Evolutionary conservation across 1,284 basidiomycete species (phyloP).

Genomic region (Ustilago shanxiensis): DNA sequence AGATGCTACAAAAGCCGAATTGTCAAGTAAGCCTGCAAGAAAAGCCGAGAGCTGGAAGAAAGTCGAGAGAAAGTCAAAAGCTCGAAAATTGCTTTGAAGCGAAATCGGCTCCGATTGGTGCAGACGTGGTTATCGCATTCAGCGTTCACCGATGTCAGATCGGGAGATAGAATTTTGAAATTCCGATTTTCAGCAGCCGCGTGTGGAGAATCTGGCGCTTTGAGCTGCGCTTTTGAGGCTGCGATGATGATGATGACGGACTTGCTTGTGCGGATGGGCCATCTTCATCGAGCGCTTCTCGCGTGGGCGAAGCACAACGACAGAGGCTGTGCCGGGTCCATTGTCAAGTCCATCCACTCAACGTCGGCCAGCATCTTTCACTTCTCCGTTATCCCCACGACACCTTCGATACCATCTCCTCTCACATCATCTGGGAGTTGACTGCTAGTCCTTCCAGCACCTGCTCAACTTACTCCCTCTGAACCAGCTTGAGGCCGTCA

Average conservation of each 20-base stretch:
- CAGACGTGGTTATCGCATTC: constrained; percentile 1
- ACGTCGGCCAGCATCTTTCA: neutral
- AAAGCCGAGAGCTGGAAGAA: constrained; percentile 2
- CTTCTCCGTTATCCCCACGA: neutral
- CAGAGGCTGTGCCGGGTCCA: constrained; percentile 23
- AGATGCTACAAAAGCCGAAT: neutral
- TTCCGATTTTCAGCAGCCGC: neutral
- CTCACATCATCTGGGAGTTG: constrained; percentile 36
- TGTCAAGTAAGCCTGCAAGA: constrained; percentile 4
- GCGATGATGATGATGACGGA: constrained; percentile 39
- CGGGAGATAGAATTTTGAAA: neutral
- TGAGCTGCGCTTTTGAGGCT: too few relatives aligned
- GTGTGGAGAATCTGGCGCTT: neutral
- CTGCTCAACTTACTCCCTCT: neutral
- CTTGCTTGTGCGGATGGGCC: constrained; percentile 21
- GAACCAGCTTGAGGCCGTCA: neutral
- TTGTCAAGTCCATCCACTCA: neutral
- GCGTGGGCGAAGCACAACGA: neutral
- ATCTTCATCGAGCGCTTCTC: neutral
- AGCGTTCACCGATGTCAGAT: neutral
- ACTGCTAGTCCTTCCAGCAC: constrained; percentile 61
- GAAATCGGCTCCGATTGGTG: constrained; percentile 30
- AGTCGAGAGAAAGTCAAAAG: constrained; percentile 6
- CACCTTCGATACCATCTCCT: neutral
- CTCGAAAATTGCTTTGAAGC: constrained; percentile 28